A percentile compares a stretch with the other conserved stretches of the same genome.
Conservation (phyloP, 1,139 yeast genomes). For the Lodderomyces pseudojiufengensis region DNA sequence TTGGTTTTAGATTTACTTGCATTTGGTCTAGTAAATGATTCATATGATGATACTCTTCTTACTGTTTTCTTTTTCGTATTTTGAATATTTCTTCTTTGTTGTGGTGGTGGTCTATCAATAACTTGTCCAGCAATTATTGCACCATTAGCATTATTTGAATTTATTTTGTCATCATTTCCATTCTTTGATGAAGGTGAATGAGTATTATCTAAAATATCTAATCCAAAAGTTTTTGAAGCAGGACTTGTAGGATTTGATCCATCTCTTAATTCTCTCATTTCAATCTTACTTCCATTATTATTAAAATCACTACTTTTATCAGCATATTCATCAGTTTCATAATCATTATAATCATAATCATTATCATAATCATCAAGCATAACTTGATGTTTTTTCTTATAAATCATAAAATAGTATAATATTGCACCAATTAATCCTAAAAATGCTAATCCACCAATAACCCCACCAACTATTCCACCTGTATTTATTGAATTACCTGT, state of each 20-base stretch:
- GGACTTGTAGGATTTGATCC: background rate
- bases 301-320: background rate
- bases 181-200: too few species aligned
- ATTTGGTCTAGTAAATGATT: constrained; percentile 40
- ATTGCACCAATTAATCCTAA: constrained; percentile 32
- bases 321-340: constrained; percentile 15
- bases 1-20: constrained; percentile 15
- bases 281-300: background rate
- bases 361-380: constrained; percentile 24
- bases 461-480: constrained; percentile 68
- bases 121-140: background rate
- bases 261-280: background rate
- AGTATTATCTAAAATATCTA: too few species aligned
- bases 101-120: constrained; percentile 4
- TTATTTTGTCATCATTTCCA: too few species aligned
- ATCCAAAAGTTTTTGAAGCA: too few species aligned
- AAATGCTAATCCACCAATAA: constrained; percentile 49
- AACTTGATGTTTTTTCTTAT: constrained; percentile 25
- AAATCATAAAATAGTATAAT: constrained; percentile 31
- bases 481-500: constrained; percentile 10
- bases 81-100: constrained; percentile 7
- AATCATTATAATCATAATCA: constrained; percentile 19
- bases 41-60: constrained; percentile 41
- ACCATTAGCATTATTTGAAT: background rate
- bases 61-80: constrained; percentile 13